Base-by-base conservation (phyloP, 768 basidiomycete genomes). In the Termitomyces sp. region DNA sequence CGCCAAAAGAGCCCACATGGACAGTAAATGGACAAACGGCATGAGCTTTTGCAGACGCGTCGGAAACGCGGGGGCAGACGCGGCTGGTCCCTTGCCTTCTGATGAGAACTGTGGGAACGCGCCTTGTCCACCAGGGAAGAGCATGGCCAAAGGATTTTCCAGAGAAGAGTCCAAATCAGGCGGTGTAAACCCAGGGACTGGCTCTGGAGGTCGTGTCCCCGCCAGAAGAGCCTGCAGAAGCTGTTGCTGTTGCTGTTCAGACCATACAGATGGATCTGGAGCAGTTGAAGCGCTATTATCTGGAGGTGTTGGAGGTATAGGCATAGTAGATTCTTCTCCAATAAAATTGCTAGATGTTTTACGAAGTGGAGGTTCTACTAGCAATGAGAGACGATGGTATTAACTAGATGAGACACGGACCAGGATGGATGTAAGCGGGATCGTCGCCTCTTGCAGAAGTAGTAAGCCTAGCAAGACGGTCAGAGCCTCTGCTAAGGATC, bases 401-500 rank as follows among this genome's bases (percentile, higher is more conserved):
- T n/a, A 49, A 49, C n/a, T 49, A 38, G 23, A 38, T 27, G 35
- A 49, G 48, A 49, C 47, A 48, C 47, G 47, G 35, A 83, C 85
- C 80, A 52, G 80, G 73, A 60, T 77, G 78, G 50, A 78, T 66
- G 63, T 79, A 85, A 11, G 75, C 74, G 4, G 82, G 73, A 9
- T 90, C 87, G 47, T 88, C 88, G 20, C 90, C 80, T 33, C 87
- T 80, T 12, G 80, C 78, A 3, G 85, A 86, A 3, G 85, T 86
- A 4, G 91, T 90, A 41, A 93, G 79, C 63, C 85, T 91, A 29
- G 88, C 85, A 40, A 93, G 82, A 51, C 90, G 81, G 74, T 91
- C 88, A 27, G 74, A 75, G 13, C 88, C 84, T 50, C 88, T 77
- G 58, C 76, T 76, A 20, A 91, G 80, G 54, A 93, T 91, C 33